Evolutionary conservation across 192 early-diverging fungal species (phyloP), one percentile per base, ranked within the genome.

Genomic region (Backusella tarrabulga): DNA sequence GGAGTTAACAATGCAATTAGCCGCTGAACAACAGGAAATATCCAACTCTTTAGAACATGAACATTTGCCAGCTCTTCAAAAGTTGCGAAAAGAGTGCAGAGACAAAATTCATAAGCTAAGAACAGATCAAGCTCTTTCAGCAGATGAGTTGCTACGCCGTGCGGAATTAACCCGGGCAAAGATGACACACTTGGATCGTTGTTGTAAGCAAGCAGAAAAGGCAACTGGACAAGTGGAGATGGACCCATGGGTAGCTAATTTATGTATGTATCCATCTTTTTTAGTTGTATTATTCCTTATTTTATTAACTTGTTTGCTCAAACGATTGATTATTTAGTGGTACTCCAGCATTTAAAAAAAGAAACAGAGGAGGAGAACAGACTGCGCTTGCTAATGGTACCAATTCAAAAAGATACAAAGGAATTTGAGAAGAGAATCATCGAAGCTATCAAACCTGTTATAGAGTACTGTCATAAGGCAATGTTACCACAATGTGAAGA

Each of bases 71-170:
- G 76, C 72, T 19, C 26, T 87, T 29, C 52, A 76, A 6, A 60
- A 79, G 32, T 36, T 87, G 7, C 83, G 79, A 68, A 80, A 85
- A 77, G 78, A 85, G n/a, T 85, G 83, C 71, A 87, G 85, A 54
- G 83, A 77, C 40, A 77, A 72, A 71, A 79, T 83, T 35, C 79
- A 77, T 50, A 80, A 76, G 6, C 68, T 87, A 42, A 79, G 77
- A 70, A 68, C 76, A 14, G 82, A 83, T 34, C 52, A 80, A 34
- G 60, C 46, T 50, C 41, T 87, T 6, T 75, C 77, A 56, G 63
- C 76, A 50, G 82, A 80, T 72, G 77, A 77, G 19, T 79, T 87
- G 29, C 80, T 83, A 68, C 83, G 83, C 38, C 82, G 85, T 19
- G 79, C 81, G 17, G 86, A 84, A 74, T 56, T 50, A 4, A 83